phyloP scores from a whole-genome alignment of 1,139 yeast species.

The Hansenula anomala region DNA sequence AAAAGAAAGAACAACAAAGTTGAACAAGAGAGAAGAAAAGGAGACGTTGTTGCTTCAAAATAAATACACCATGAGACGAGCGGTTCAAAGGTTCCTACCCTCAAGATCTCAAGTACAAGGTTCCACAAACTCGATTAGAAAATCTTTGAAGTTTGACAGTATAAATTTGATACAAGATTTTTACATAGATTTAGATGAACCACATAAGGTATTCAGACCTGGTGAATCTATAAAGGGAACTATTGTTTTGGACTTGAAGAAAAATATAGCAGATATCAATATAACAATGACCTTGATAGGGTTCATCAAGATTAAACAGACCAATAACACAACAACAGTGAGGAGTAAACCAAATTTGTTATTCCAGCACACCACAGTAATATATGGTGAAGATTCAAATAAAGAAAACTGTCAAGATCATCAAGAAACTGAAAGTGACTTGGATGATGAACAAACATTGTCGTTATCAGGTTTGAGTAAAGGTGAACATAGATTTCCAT shows the following conservation, averaged over 20 bases:
- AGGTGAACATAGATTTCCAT: slow-evolving; percentile 88
- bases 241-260: slow-evolving; percentile 49
- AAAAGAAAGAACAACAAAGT: too few relatives aligned
- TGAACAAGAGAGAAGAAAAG: too few relatives aligned
- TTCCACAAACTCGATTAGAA: slow-evolving; percentile 16
- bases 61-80: slow-evolving; percentile 14
- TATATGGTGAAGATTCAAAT: slow-evolving; percentile 51
- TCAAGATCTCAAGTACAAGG: slow-evolving; percentile 10
- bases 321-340: slow-evolving; percentile 41
- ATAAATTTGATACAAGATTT: slow-evolving; percentile 52
- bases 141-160: slow-evolving; percentile 35
- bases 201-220: slow-evolving; percentile 58
- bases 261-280: slow-evolving; percentile 49
- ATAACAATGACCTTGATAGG: slow-evolving; percentile 53
- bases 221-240: slow-evolving; percentile 65
- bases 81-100: slow-evolving; percentile 21
- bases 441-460: not conserved
- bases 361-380: slow-evolving; percentile 58
- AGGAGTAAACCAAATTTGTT: slow-evolving; percentile 48
- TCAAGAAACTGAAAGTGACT: too few relatives aligned
- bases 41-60: too few relatives aligned
- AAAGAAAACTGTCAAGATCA: slow-evolving; percentile 11
- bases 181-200: slow-evolving; percentile 64
- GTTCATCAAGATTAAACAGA: slow-evolving; percentile 47
- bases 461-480: slow-evolving; percentile 45